These are phyloP conservation scores for Populus deltoides DNA, from an alignment of 345 rosid species.

Conservation along the genomic window DNA sequence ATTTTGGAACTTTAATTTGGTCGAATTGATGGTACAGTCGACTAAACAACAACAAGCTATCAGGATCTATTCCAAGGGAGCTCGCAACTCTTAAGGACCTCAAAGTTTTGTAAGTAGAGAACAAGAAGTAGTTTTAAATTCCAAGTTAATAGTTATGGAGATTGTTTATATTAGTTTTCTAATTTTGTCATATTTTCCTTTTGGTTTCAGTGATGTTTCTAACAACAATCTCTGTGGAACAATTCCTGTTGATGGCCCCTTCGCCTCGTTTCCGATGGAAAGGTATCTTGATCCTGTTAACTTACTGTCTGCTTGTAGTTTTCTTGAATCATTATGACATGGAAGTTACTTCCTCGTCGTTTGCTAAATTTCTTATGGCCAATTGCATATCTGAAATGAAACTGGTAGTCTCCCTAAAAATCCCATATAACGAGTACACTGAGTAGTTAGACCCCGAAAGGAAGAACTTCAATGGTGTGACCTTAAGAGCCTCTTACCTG, in stretches of 20 bases:
- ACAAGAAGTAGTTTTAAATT: background rate
- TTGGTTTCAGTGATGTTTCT: constrained; percentile 57
- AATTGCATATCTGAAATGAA: background rate
- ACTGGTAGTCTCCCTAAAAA: background rate
- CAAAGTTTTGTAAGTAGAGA: constrained; percentile 57
- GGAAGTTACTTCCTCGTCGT: background rate
- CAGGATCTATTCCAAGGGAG: constrained; percentile 63
- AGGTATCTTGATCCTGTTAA: constrained; percentile 35
- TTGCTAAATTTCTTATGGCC: background rate
- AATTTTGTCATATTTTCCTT: background rate
- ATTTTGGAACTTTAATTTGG: background rate
- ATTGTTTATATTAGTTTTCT: background rate
- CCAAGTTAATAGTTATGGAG: background rate
- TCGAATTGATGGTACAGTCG: constrained; percentile 41
- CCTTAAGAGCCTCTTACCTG: background rate
- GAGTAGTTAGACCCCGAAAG: background rate
- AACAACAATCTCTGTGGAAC: constrained; percentile 69
- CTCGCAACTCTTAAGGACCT: constrained; percentile 52
- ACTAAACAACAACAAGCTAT: constrained; percentile 59
- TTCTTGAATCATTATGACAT: background rate
- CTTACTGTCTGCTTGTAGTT: background rate
- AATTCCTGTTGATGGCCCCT: constrained; percentile 71
- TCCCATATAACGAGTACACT: background rate
- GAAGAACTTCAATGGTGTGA: background rate
- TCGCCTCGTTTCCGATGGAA: constrained; percentile 48